Percentiles rank a stretch among this genome's conserved stretches.
These are phyloP conservation scores for Sclerotiophoma versabilis DNA, from an alignment of 2,329 filamentous ascomycete genomes.

Conservation along the genomic window DNA sequence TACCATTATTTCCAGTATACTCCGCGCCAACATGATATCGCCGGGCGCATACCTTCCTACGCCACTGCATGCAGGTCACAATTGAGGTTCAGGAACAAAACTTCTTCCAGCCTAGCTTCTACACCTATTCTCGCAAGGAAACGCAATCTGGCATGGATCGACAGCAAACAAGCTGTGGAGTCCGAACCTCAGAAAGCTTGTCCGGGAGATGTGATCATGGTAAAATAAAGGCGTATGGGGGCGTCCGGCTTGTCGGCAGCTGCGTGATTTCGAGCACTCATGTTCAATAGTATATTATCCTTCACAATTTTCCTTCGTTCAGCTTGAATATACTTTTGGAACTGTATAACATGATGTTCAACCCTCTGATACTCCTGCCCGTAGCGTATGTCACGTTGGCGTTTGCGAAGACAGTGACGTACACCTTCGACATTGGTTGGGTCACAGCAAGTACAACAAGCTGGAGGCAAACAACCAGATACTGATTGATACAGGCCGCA, in stretches of 20 bases:
- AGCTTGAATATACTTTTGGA: not conserved
- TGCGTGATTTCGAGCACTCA: not conserved
- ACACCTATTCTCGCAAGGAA: not conserved
- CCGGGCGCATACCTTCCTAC: not conserved
- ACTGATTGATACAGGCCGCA: slow-evolving; percentile 5
- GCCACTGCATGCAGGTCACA: slow-evolving; percentile 10
- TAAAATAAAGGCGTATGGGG: not conserved
- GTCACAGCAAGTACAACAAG: slow-evolving; percentile 37
- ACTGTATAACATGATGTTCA: slow-evolving; percentile 15
- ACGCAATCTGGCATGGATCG: not conserved
- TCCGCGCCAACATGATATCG: slow-evolving; percentile 1
- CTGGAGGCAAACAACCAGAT: not conserved
- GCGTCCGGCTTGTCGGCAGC: slow-evolving; percentile 1
- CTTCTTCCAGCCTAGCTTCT: not conserved
- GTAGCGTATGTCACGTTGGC: slow-evolving; percentile 19
- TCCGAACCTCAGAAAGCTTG: not conserved
- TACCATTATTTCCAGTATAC: not conserved
- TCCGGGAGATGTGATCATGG: slow-evolving; percentile 4
- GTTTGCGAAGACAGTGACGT: slow-evolving; percentile 50
- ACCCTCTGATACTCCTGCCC: slow-evolving; percentile 3
- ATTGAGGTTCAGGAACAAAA: slow-evolving; percentile 6
- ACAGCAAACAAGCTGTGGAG: slow-evolving; percentile 5
- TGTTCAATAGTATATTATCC: slow-evolving; percentile 1
- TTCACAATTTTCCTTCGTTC: not conserved
- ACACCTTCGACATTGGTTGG: slow-evolving; percentile 63